phyloP scores from a whole-genome alignment of 2,329 filamentous ascomycete species.

The Neopestalotiopsis clavispora region DNA sequence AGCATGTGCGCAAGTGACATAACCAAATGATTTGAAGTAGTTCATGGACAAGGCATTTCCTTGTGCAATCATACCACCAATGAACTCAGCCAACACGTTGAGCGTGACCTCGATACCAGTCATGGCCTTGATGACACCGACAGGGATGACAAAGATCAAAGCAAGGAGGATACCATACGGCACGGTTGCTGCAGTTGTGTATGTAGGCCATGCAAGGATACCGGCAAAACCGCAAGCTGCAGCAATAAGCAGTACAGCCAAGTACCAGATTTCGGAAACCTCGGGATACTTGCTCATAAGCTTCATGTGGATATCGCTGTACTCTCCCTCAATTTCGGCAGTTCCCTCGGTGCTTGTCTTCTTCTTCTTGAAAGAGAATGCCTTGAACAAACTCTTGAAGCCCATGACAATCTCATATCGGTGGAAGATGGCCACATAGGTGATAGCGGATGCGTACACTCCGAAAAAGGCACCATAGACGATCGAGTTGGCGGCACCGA shows the following conservation, averaged over 20 bases:
- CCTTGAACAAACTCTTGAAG: conserved; percentile 15
- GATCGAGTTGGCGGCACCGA: conserved; percentile 12
- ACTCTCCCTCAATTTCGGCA: conserved; percentile 5
- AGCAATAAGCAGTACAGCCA: conserved; percentile 3
- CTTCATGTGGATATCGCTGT: conserved; percentile 29
- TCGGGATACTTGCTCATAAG: conserved; percentile 37
- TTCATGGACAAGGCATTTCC: conserved; percentile 59
- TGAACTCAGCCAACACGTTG: conserved; percentile 58
- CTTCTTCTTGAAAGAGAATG: conserved; percentile 14
- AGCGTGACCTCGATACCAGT: conserved; percentile 56
- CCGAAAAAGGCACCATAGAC: conserved; percentile 14
- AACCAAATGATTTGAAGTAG: conserved; percentile 56
- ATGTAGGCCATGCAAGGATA: conserved; percentile 53
- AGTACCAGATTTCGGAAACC: conserved; percentile 14
- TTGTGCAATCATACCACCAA: conserved; percentile 54
- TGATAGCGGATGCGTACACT: conserved; percentile 14
- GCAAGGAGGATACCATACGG: conserved; percentile 56
- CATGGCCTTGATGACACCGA: conserved; percentile 58
- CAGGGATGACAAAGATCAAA: conserved; percentile 54
- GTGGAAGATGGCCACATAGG: conserved; percentile 29
- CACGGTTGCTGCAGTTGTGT: conserved; percentile 56
- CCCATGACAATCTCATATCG: conserved; percentile 27
- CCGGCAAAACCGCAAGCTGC: conserved; percentile 50
- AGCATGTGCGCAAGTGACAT: conserved; percentile 47
- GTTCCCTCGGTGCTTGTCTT: neutral